Percentiles rank a stretch among this genome's conserved stretches.
Conservation (phyloP, 192 early-diverging fungal genomes). For the Umbelopsis sp. region DNA sequence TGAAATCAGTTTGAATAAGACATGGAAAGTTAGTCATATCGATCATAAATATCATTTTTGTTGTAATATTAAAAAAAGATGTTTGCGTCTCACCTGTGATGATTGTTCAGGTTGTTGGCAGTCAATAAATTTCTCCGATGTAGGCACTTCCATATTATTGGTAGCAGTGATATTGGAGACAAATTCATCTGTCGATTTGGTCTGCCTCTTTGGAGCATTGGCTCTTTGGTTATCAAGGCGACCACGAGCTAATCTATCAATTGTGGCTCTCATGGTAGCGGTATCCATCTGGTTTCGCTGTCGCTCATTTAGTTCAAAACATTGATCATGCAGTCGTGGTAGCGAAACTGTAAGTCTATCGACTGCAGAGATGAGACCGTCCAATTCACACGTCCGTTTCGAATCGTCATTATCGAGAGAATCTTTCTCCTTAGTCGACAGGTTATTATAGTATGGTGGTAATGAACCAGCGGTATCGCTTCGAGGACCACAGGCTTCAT, state of each 20-base stretch:
- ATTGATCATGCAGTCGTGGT: slow-evolving; percentile 1
- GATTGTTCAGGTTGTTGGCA: no score
- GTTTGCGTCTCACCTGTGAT: no score
- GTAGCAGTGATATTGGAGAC: not conserved
- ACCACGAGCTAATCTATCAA: not conserved
- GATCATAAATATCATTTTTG: not conserved
- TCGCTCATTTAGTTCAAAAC: not conserved
- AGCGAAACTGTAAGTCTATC: not conserved
- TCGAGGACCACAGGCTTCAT: not conserved
- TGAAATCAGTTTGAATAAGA: not conserved
- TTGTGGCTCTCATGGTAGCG: not conserved
- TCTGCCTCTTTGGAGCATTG: not conserved
- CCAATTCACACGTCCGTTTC: not conserved
- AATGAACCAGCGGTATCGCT: not conserved
- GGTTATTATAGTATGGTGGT: not conserved
- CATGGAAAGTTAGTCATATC: no score
- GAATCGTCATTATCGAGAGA: not conserved
- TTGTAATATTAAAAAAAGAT: no score
- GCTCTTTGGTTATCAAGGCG: slow-evolving; percentile 6
- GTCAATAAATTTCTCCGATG: not conserved
- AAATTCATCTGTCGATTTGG: no score
- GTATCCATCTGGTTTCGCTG: not conserved
- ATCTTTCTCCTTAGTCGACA: not conserved
- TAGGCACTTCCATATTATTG: not conserved
- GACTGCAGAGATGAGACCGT: not conserved